Evolutionary conservation across 2,329 filamentous ascomycete species (phyloP), one percentile per base, ranked within the genome.

Genomic region (Mycosphaerella sp.): DNA sequence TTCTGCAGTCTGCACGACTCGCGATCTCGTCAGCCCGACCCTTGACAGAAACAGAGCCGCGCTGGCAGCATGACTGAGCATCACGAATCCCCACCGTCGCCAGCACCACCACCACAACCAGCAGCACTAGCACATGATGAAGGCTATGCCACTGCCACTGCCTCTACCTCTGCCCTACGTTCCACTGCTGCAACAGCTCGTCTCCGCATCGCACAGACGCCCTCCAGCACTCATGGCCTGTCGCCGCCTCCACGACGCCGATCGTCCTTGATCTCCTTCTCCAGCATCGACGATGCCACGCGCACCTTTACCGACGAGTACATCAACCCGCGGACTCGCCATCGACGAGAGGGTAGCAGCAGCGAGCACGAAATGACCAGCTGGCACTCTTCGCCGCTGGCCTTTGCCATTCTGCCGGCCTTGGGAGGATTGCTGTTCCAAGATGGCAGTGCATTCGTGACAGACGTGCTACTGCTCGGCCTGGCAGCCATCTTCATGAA

Each of bases 401-500:
- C 83, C 0, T 86, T 95, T 67, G 91, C 89, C 2, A 78, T 96
- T 45, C 74, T 97, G 11, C 92, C 92, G 2, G 90, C 91, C 1
- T 68, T 95, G n/a, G 89, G 83, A 0, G 92, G 91, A 0, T 72
- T 95, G 46, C 75, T 96, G 53, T 95, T 95, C 68, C 81, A 87
- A 57, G 87, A 95, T 73, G 92, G 92, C 10, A 86, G 85, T 62
- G 81, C 85, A 0, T 79, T 96, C 57, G 82, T 91, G 51, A 95
- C 90, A 0, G 92, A 97, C 70, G 73, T 95, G 29, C 85, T 93
- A 63, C 76, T 97, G 34, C 73, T 97, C 32, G 83, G 80, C 2
- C 72, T 97, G 57, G 87, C 88, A 2, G 88, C 86, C 4, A 80
- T 96, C 43, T 95, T 96, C 65, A 76, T 97, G 58, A 91, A 95